Conservation (phyloP, 2,329 filamentous ascomycete species). For the Ophidiomyces ophidiicola region DNA sequence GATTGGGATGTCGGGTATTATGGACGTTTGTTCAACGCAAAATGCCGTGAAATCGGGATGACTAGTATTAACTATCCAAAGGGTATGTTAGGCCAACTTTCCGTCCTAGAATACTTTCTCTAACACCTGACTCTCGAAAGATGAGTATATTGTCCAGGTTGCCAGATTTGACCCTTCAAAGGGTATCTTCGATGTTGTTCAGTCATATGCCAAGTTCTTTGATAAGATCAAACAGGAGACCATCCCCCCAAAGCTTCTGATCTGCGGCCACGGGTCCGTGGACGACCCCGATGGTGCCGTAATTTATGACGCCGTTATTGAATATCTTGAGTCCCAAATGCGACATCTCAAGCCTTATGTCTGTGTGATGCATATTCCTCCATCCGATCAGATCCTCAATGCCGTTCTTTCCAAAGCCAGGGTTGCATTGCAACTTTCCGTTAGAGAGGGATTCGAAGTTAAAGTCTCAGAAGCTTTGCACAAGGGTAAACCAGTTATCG, state of each 20-base stretch:
- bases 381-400: conserved; percentile 70
- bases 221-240: conserved; percentile 44
- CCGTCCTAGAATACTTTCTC: conserved; percentile 27
- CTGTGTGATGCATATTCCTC: conserved; percentile 62
- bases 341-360: conserved; percentile 52
- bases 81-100: conserved; percentile 40
- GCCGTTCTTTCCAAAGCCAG: conserved; percentile 59
- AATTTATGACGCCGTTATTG: conserved; percentile 61
- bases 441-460: conserved; percentile 72
- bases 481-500: conserved; percentile 66
- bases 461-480: conserved; percentile 76
- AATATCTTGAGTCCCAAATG: conserved; percentile 52
- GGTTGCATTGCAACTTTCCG: conserved; percentile 66
- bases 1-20: conserved; percentile 63
- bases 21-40: conserved; percentile 58
- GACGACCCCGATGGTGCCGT: conserved; percentile 65
- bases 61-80: conserved; percentile 30
- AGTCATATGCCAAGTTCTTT: conserved; percentile 61
- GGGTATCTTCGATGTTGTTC: conserved; percentile 65
- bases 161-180: conserved; percentile 76
- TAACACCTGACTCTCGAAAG: conserved; percentile 23
- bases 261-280: conserved; percentile 67
- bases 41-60: conserved; percentile 44
- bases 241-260: conserved; percentile 55
- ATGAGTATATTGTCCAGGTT: conserved; percentile 67